A percentile compares a stretch with the other conserved stretches of the same genome.
Evolutionary conservation across 768 basidiomycete genomes (phyloP).

Genomic region (Trametes villosa): DNA sequence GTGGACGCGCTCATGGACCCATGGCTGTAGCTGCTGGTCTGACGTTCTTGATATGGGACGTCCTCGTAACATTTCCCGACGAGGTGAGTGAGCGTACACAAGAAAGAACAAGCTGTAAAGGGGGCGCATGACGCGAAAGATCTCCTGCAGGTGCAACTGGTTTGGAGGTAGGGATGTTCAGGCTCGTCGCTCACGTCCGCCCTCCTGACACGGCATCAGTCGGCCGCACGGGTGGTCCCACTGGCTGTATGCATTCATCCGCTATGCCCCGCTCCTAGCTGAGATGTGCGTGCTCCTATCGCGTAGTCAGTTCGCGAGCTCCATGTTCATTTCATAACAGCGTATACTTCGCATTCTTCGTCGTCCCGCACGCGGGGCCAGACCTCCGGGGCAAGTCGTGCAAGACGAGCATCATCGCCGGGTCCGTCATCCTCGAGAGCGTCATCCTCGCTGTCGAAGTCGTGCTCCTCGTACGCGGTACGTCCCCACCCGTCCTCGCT

Average conservation of each 20-base stretch:
- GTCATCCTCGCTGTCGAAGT: slow-evolving; percentile 13
- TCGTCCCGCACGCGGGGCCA: no score
- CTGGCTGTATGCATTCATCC: slow-evolving; percentile 4
- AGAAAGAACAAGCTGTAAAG: no score
- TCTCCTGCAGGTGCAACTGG: no score
- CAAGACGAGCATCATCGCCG: background rate
- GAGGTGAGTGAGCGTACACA: no score
- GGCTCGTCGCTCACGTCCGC: no score
- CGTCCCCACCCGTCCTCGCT: background rate
- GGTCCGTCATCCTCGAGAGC: background rate
- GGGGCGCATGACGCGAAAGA: no score
- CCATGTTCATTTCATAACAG: background rate
- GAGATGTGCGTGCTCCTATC: background rate
- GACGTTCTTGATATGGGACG: no score
- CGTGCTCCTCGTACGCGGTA: slow-evolving; percentile 15
- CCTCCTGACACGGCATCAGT: no score
- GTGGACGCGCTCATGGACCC: no score
- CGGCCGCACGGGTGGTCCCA: background rate
- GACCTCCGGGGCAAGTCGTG: background rate
- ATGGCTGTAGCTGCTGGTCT: no score
- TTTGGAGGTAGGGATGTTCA: no score
- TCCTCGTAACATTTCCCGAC: no score
- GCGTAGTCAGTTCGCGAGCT: background rate
- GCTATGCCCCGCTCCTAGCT: background rate
- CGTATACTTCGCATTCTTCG: background rate